Evolutionary conservation across 2,329 filamentous ascomycete species (phyloP), one percentile per base, ranked within the genome.

Genomic region (Epichloe scottii): DNA sequence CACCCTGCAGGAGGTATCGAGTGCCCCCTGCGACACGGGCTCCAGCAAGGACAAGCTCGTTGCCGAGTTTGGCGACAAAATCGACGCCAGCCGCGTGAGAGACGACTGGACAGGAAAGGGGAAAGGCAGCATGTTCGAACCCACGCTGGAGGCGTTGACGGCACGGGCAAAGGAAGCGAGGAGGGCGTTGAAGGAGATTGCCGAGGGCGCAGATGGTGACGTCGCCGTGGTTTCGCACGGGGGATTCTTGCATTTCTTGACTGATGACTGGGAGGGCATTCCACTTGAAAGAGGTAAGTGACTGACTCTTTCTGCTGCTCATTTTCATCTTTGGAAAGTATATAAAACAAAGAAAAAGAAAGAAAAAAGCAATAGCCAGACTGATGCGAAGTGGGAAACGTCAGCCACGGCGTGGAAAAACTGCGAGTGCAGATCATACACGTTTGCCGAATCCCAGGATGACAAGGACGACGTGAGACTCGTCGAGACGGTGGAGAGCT

Each of bases 201-300:
- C 63, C 1, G 68, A 61, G 1, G 54, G 58, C 1, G 62, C 56
- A 0, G 81, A 86, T 59, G 72, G 70, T 3, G 78, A 91, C 58
- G 78, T 95, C 30, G 80, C 84, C 0, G 74, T 89, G 2, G 87
- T 94, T 7, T 85, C 87, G 3, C 89, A 95, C 60, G 89, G 89
- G 2, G 87, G 85, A 1, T 86, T 90, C 58, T 64, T 95, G 59
- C 89, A 95, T 65, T 94, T 88, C 60, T 70, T 95, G 55, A 93
- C 87, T 0, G 79, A 89, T 57, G 89, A 95, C 60, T 94, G 83
- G 80, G 73, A 80, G 50, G 85, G 81, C 41, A 75, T 77, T 23
- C 63, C 68, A 59, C 59, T 71, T 3, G 59, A 60, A 0, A 55
- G 54, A 53, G 69, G 73, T 75, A 64, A 51, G 71, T 62, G 33